Conservation (phyloP, 805 yeast genomes). For the Scheffersomyces amazonensis region DNA sequence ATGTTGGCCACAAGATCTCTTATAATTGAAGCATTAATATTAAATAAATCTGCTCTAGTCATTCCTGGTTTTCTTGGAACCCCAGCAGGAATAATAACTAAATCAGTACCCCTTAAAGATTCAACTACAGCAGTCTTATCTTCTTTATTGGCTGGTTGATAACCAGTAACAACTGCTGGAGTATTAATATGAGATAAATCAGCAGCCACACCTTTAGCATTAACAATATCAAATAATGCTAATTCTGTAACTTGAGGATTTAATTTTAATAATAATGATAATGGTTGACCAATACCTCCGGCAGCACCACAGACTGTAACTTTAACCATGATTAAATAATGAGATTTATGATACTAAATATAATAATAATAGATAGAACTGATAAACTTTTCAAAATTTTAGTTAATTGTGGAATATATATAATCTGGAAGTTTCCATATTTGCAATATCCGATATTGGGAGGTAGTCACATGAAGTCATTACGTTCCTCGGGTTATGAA, state of each 20-base stretch:
- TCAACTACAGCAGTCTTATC: constrained; percentile 34
- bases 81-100: constrained; percentile 46
- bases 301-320: constrained; percentile 50
- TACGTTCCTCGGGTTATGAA: background rate
- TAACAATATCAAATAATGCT: constrained; percentile 42
- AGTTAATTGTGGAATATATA: too few species aligned
- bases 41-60: constrained; percentile 47
- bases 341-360: background rate
- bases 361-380: background rate
- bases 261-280: constrained; percentile 40
- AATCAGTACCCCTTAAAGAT: constrained; percentile 36
- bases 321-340: constrained; percentile 33
- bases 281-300: constrained; percentile 49
- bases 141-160: constrained; percentile 37
- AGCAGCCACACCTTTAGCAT: constrained; percentile 46
- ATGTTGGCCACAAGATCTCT: constrained; percentile 41
- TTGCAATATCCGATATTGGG: background rate
- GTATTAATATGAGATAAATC: constrained; percentile 43
- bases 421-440: too few species aligned
- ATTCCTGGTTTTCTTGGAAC: constrained; percentile 49
- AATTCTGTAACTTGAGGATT: constrained; percentile 37
- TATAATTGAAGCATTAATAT: constrained; percentile 43
- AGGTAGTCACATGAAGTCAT: background rate
- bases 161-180: constrained; percentile 37
- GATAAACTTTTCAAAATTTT: background rate